Conservation (phyloP, 228 moss, liverwort and hornwort species). For the Sphagnum magellanicum region DNA sequence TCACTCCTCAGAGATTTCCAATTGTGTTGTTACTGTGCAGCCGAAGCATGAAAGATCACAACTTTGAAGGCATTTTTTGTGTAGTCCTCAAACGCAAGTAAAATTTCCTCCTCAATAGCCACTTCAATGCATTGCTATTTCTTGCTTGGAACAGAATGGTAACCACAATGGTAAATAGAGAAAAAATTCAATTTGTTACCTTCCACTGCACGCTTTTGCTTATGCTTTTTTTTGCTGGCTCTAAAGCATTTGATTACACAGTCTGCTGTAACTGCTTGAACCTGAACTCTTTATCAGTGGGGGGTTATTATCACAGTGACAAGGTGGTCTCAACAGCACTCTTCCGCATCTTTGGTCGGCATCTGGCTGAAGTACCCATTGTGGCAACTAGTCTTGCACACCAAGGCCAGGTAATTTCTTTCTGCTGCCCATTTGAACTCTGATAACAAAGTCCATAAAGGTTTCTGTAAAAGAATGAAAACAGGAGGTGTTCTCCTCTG, state of each 20-base stretch:
- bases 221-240: too few species aligned
- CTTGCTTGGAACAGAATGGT: too few species aligned
- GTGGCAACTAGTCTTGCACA: slow-evolving; percentile 35
- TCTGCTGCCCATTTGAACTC: background rate
- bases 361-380: slow-evolving; percentile 40
- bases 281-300: background rate
- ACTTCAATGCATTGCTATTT: too few species aligned
- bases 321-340: slow-evolving; percentile 51
- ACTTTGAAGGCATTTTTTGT: slow-evolving; percentile 81
- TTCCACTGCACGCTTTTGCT: too few species aligned
- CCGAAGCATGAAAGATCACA: slow-evolving; percentile 61
- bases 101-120: slow-evolving; percentile 9
- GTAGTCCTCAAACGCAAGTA: slow-evolving; percentile 90
- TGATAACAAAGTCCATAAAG: too few species aligned
- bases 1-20: too few species aligned
- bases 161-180: too few species aligned
- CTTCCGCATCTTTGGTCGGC: slow-evolving; percentile 35
- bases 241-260: too few species aligned
- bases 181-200: too few species aligned
- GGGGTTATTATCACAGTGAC: slow-evolving; percentile 16
- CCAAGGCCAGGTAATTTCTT: slow-evolving; percentile 27
- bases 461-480: too few species aligned
- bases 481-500: too few species aligned
- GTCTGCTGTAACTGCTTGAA: too few species aligned
- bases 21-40: slow-evolving; percentile 32